A percentile compares a stretch with the other conserved stretches of the same genome.
Evolutionary conservation across 192 early-diverging fungal species (phyloP).

Genomic region (Linnemannia zychae): DNA sequence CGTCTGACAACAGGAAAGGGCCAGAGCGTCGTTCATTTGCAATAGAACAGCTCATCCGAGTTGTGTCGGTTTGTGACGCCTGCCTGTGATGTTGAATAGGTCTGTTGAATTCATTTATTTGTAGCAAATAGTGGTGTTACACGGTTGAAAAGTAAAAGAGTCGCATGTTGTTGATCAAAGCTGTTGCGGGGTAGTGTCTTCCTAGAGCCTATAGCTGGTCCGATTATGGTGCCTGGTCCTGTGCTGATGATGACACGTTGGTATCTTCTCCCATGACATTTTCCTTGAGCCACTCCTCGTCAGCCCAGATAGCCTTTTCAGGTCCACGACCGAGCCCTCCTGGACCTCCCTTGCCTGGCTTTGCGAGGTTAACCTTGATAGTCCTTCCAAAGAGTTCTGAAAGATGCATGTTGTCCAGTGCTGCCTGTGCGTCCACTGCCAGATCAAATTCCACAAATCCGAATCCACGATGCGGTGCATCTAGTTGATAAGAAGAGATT

Average conservation of each 20-base stretch:
- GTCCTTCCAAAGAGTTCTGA: constrained; percentile 91
- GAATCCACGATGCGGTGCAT: constrained; percentile 90
- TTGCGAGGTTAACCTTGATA: constrained; percentile 90
- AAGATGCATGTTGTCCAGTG: constrained; percentile 95
- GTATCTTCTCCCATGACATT: constrained; percentile 38
- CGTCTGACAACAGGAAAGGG: neutral
- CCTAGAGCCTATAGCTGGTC: neutral
- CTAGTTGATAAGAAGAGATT: constrained; percentile 22
- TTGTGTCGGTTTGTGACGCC: neutral
- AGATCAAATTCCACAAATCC: constrained; percentile 96
- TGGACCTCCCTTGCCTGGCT: constrained; percentile 66
- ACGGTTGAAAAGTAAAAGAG: neutral
- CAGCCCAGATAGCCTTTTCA: constrained; percentile 55
- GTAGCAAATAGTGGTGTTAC: neutral
- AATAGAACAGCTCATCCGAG: neutral
- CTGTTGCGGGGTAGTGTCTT: neutral
- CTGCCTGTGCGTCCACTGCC: constrained; percentile 84
- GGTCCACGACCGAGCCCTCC: constrained; percentile 55
- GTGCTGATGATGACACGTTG: neutral
- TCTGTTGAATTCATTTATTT: neutral
- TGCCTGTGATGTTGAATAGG: neutral
- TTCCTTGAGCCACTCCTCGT: constrained; percentile 53
- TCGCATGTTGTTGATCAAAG: neutral
- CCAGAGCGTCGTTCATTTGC: neutral
- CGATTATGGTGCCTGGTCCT: neutral